Evolutionary conservation across 176 grass and related monocot genomes (phyloP), one percentile per base, ranked within the genome.

Genomic region (Chloris gayana): DNA sequence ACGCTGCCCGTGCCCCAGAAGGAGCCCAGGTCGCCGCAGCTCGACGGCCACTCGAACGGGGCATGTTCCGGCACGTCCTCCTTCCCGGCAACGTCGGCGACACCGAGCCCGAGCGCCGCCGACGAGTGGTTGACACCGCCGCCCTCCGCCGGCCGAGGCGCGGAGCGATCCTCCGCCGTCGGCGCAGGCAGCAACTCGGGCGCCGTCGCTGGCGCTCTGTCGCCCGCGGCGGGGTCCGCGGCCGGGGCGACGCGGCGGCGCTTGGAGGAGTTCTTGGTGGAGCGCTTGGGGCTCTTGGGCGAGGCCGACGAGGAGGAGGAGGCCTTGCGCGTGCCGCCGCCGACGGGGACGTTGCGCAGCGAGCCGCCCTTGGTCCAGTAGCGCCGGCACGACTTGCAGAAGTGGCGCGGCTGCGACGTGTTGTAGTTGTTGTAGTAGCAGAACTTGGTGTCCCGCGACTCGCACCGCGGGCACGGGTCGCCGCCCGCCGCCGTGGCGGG

Each of bases 401-500:
- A 97, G 79, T 97, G 91, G 50, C 94, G 91, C 72, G 94, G 94
- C 85, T 97, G 94, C 58, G 94, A 90, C 21, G 87, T 82, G 87
- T 88, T 97, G 87, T 97, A 94, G 76, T 97, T 97, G 83, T 97
- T 97, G 87, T 92, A 97, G 87, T 97, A 97, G 76, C 94, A 97
- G 87, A 97, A 97, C 88, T 97, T 97, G 66, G 94, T 97, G 76
- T 97, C 84, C 75, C 67, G 69, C n/a, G 88, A 87, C 75, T 83
- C 75, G 80, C 88, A 90, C 54, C 88, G 80, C 63, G 88, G 88
- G 88, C 88, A 89, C 58, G 82, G 86, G 49, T 88, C 86, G 13
- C 85, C 80, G 2, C 3, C 71, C 0, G 6, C 63, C 0, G 14
- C 5, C 32, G 9, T 7, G 3, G 22, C 34, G 34, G 4, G 12